Conservation (phyloP, 2,329 filamentous ascomycete species). For the Verticillium isaacii region DNA sequence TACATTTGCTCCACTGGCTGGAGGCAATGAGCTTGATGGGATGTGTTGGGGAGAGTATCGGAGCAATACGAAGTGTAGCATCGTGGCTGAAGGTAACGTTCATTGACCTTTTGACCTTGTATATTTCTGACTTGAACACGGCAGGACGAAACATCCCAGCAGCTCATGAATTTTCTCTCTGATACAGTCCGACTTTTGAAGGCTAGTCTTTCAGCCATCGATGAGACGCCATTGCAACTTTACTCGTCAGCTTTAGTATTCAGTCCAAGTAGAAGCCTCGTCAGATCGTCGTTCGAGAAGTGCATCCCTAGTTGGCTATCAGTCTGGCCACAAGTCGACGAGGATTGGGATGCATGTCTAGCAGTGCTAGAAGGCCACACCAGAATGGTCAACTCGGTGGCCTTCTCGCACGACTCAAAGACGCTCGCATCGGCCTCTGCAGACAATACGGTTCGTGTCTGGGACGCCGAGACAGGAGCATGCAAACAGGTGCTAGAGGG, state of each 20-base stretch:
- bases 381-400: constrained; percentile 2
- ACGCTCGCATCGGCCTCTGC: not conserved
- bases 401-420: not conserved
- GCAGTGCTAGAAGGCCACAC: constrained; percentile 13
- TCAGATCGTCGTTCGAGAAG: constrained; percentile 7
- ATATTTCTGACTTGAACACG: no score
- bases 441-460: not conserved
- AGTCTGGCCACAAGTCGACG: not conserved
- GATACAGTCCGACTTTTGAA: constrained; percentile 14
- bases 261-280: constrained; percentile 13
- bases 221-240: constrained; percentile 17
- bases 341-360: constrained; percentile 1
- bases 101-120: no score
- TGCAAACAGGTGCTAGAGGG: constrained; percentile 12
- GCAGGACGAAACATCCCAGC: no score
- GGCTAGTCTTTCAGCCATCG: constrained; percentile 4
- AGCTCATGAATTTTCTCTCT: not conserved
- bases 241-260: constrained; percentile 21
- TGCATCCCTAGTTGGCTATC: constrained; percentile 14
- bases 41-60: constrained; percentile 9
- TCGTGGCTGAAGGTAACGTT: no score
- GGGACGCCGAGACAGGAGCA: not conserved
- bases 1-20: constrained; percentile 36
- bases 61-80: constrained; percentile 7
- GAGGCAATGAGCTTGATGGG: constrained; percentile 30